phyloP scores from a whole-genome alignment of 805 yeast species.

The Kazachstania martiniae region DNA sequence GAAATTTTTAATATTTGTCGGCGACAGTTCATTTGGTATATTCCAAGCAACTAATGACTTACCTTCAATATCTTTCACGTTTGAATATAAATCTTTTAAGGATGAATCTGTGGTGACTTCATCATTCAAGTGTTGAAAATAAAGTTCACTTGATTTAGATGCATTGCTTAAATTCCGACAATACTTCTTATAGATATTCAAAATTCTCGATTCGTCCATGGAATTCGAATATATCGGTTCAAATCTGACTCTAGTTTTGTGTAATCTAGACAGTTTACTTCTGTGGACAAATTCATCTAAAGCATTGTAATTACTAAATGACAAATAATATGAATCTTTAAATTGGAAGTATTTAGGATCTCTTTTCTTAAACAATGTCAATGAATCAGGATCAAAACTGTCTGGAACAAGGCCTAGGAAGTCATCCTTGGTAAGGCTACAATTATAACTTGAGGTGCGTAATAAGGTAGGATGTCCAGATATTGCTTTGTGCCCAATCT shows the following conservation, averaged over 20 bases:
- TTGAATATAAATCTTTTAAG: not conserved
- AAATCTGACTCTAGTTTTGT: constrained; percentile 15
- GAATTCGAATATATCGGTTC: constrained; percentile 1
- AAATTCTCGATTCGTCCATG: not conserved
- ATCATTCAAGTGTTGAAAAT: too few relatives aligned
- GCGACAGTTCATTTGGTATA: constrained; percentile 14
- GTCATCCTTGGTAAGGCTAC: constrained; percentile 13
- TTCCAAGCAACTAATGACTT: constrained; percentile 23
- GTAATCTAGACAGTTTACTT: constrained; percentile 10
- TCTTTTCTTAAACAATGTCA: constrained; percentile 14
- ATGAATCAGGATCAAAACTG: constrained; percentile 3
- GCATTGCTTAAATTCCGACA: constrained; percentile 13
- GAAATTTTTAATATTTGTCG: constrained; percentile 10
- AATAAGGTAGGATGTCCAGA: too few relatives aligned
- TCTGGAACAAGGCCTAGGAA: constrained; percentile 12
- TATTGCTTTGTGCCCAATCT: too few relatives aligned
- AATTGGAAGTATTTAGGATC: constrained; percentile 25
- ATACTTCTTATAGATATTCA: constrained; percentile 2
- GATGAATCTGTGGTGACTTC: not conserved
- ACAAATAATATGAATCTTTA: constrained; percentile 16
- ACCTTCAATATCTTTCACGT: constrained; percentile 10
- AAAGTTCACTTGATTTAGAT: constrained; percentile 10
- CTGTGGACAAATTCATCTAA: constrained; percentile 8
- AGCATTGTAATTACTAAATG: constrained; percentile 12
- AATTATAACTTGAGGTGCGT: constrained; percentile 22